Evolutionary conservation across 345 rosid genomes (phyloP), one percentile per base, ranked within the genome.

Genomic region (Durio zibethinus): DNA sequence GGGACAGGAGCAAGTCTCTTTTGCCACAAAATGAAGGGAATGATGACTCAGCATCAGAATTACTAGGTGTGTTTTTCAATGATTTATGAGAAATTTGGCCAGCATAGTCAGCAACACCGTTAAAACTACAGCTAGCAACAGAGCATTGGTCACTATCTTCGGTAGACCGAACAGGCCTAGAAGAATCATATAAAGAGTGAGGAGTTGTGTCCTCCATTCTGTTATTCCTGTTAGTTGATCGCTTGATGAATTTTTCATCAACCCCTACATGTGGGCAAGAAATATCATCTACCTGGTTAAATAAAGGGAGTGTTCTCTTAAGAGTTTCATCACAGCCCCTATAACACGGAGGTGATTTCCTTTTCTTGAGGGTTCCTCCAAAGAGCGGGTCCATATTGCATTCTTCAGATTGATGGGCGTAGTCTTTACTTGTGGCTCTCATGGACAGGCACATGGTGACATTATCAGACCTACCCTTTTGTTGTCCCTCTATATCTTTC

Each of bases 81-180:
- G 77, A 63, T 68, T 62, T 63, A 11, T 14, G 77, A 31, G 63
- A 72, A 63, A 72, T 53, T 45, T 59, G 63, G 36, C 23, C 56
- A 21, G 56, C 53, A 61, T 38, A 33, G 20, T 78, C 60, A 35
- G 43, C 61, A 38, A 68, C 73, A 45, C 76, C 73, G 9, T 78
- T 77, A 38, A 62, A 70, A 70, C 87, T 82, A 70, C 87, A 84
- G 25, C 86, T 84, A 77, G 81, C 90, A 59, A 87, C 84, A 0
- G 86, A 85, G 81, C 85, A 81, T 72, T 31, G 79, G 57, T 80
- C 76, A 59, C 79, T 76, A 36, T 75, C 81, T 70, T 81, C 83
- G 53, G 73, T 50, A 52, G 75, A 74, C 73, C 42, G 69, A 73
- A 35, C 21, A 38, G 76, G 79, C 20, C 50, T 78, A 20, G 78